phyloP scores from a whole-genome alignment of 169 alveolate species.

The Cystoisospora suis region DNA sequence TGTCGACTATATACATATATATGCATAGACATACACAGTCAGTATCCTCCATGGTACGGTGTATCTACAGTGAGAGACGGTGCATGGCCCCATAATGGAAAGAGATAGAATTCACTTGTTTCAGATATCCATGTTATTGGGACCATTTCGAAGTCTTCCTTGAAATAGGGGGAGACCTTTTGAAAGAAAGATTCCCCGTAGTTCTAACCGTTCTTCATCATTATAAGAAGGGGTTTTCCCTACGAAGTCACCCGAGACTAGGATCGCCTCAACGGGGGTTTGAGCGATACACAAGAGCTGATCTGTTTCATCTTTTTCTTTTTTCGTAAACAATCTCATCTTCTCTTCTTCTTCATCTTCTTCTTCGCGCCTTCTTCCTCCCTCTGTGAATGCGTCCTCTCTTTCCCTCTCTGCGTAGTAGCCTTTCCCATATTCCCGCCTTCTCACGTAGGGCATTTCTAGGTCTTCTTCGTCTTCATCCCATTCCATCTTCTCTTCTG shows the following conservation, averaged over 20 bases:
- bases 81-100: too few relatives aligned
- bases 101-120: too few relatives aligned
- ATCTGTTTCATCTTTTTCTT: not conserved
- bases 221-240: not conserved
- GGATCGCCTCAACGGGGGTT: not conserved
- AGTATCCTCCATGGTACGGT: too few relatives aligned
- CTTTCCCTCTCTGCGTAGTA: not conserved
- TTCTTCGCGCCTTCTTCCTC: not conserved
- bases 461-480: too few relatives aligned
- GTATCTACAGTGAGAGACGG: too few relatives aligned
- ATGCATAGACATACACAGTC: too few relatives aligned
- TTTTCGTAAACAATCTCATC: not conserved
- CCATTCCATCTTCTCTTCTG: too few relatives aligned
- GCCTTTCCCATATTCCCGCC: not conserved
- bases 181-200: too few relatives aligned
- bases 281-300: not conserved
- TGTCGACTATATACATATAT: too few relatives aligned
- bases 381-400: not conserved
- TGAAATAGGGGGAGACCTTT: too few relatives aligned
- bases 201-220: not conserved
- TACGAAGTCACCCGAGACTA: not conserved
- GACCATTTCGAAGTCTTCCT: too few relatives aligned
- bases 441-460: not conserved
- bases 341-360: not conserved
- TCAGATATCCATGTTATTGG: too few relatives aligned